Evolutionary conservation across 208 protist species (phyloP).

Genomic region (Trypanosoma avium): DNA sequence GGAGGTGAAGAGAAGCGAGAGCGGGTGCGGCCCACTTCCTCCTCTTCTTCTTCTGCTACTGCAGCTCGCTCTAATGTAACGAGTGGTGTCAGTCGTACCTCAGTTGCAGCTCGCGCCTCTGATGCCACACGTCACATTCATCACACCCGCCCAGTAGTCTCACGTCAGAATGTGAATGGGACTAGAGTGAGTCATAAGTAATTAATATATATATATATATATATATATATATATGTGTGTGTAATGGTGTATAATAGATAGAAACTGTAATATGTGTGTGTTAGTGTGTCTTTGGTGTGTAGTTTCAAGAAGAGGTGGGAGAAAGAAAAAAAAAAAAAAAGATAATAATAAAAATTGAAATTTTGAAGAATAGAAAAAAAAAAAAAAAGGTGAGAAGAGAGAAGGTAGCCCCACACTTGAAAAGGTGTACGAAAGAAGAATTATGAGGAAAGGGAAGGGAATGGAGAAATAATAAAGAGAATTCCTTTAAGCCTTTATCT

Average conservation of each 20-base stretch:
- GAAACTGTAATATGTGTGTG: background rate
- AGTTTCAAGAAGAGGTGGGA: constrained; percentile 3
- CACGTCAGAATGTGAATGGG: constrained; percentile 9
- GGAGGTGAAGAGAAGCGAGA: constrained; percentile 25
- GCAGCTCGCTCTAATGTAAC: background rate
- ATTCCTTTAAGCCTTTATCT: no score
- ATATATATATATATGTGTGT: constrained; percentile 16
- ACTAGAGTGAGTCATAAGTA: constrained; percentile 15
- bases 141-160: constrained; percentile 11
- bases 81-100: constrained; percentile 13
- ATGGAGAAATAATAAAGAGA: no score
- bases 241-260: background rate
- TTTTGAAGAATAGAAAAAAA: no score
- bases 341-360: background rate
- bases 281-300: background rate
- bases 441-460: no score
- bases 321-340: background rate
- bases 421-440: no score
- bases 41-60: constrained; percentile 11
- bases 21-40: constrained; percentile 2
- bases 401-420: no score
- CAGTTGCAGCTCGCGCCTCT: constrained; percentile 9
- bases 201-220: constrained; percentile 12
- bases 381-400: no score
- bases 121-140: constrained; percentile 1